Base-by-base conservation (phyloP, 2,329 filamentous ascomycete species). In the Diaporthe longicolla region DNA sequence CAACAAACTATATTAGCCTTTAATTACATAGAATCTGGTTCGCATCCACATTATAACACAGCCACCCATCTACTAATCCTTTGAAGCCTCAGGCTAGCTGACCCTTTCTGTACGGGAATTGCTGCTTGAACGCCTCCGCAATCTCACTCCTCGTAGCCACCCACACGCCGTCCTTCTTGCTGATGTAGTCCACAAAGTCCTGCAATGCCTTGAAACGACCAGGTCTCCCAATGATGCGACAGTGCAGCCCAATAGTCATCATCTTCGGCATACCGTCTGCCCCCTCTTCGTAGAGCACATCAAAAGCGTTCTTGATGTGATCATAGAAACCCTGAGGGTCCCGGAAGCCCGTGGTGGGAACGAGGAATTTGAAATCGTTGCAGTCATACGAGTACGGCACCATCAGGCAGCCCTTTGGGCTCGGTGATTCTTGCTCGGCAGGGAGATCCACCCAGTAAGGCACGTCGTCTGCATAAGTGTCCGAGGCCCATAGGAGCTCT, bases 231-330 rank as follows among this genome's bases (percentile, higher is more conserved):
- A 87, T 85, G 71, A 88, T 87, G 9, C 87, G 83, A 75, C 86
- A 89, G 78, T 89, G 88, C 35, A 89, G 78, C 1, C 85, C 87
- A 32, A 90, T 84, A 0, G 88, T 89, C 88, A 90, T 90, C 88
- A 90, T 90, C 81, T 88, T 89, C 6, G 87, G 87, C 76, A 79
- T 79, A 0, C 87, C 87, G 15, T 82, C 82, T 69, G 83, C 79
- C 0, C 87, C 87, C 75, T 89, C 87, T 40, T 86, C 86, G 73
- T 89, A 89, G 43, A 89, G 78, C 24, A 87, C 85, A 76, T 90
- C 88, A 70, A 90, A 89, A 0, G 87, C 85, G 26, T 84, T 84
- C 80, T 87, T 87, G 21, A 89, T 76, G 75, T 89, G 85, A 76
- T 76, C 78, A 71, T 82, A 84, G 78, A 88, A 88, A 6, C 82